Evolutionary conservation across 2,329 filamentous ascomycete genomes (phyloP), one percentile per base, ranked within the genome.

Genomic region (Paraconiothyrium sp.): DNA sequence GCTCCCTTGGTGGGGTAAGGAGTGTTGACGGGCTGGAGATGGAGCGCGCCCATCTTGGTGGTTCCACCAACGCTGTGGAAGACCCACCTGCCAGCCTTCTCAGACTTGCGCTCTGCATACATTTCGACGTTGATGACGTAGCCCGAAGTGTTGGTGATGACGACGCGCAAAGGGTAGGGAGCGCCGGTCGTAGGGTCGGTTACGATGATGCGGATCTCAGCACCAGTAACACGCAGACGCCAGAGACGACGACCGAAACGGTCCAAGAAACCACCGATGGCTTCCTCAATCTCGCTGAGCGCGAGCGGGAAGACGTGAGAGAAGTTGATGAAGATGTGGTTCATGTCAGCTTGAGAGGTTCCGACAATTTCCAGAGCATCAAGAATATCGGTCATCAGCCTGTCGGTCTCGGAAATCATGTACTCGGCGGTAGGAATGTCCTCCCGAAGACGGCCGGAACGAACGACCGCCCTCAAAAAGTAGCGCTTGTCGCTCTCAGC

Each of bases 301-400:
- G 93, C 86, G 52, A 99, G 88, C 78, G 93, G 92, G 89, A 99
- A 98, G 61, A 97, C 92, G 10, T 94, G 93, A 0, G 93, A 95
- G 84, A 99, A 99, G 87, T 99, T 98, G 86, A 99, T 95, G 85
- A 99, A 99, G 86, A 99, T 95, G 84, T 99, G 95, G 86, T 99
- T 99, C 77, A 99, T 87, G 85, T 99, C 95, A 55, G 95, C 97
- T 84, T 97, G 96, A 84, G 97, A 98, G 86, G 97, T 97, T 76
- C 95, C 95, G 76, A 97, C 96, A 72, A 99, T 97, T 85, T 99
- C 95, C 61, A 99, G 85, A 48, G 95, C 95, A 77, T 99, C 95
- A 56, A 98, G 89, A 74, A 99, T 98, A 77, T 99, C 95, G 78
- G 93, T 98, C 87, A 99, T 94, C 72, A 98, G 86, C 66, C 95